Conservation (phyloP, 768 basidiomycete genomes). For the Rhizopogon sp. region DNA sequence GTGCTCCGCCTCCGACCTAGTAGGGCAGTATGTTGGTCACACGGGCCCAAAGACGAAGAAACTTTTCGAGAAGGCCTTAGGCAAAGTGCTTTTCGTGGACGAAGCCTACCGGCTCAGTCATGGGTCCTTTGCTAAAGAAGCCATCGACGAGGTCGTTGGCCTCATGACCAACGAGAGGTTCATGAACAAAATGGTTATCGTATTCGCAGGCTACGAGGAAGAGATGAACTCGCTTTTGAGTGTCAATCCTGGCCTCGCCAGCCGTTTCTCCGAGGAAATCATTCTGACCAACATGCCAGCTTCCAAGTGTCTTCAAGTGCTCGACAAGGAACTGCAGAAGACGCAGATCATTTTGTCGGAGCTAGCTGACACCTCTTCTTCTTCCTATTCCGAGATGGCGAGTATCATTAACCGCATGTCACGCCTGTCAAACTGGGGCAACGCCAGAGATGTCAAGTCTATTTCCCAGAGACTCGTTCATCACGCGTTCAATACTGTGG, state of each 20-base stretch:
- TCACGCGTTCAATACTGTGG: constrained; percentile 29
- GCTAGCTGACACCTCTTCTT: constrained; percentile 28
- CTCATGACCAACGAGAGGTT: constrained; percentile 55
- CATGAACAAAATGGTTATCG: constrained; percentile 55
- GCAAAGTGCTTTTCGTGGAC: constrained; percentile 66
- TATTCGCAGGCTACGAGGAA: constrained; percentile 65
- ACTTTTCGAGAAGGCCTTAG: constrained; percentile 59
- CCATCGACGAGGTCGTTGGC: constrained; percentile 66
- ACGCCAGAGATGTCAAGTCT: constrained; percentile 60
- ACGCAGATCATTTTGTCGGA: constrained; percentile 32
- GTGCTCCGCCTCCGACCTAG: constrained; percentile 65
- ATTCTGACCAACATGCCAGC: constrained; percentile 48
- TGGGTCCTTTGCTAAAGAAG: constrained; percentile 65
- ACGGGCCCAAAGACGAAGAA: constrained; percentile 64
- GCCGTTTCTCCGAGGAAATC: constrained; percentile 63
- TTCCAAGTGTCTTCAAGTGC: constrained; percentile 43
- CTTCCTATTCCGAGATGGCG: constrained; percentile 32
- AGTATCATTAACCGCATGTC: constrained; percentile 36
- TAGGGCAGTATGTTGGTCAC: constrained; percentile 66
- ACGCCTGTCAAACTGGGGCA: constrained; percentile 55
- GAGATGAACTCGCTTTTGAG: constrained; percentile 59
- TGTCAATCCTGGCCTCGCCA: constrained; percentile 60
- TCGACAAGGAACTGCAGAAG: constrained; percentile 44
- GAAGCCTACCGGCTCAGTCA: constrained; percentile 63
- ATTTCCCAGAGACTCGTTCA: constrained; percentile 45